These are phyloP conservation scores for Sedum album DNA, from an alignment of 164 flowering plant species.

Conservation along the genomic window DNA sequence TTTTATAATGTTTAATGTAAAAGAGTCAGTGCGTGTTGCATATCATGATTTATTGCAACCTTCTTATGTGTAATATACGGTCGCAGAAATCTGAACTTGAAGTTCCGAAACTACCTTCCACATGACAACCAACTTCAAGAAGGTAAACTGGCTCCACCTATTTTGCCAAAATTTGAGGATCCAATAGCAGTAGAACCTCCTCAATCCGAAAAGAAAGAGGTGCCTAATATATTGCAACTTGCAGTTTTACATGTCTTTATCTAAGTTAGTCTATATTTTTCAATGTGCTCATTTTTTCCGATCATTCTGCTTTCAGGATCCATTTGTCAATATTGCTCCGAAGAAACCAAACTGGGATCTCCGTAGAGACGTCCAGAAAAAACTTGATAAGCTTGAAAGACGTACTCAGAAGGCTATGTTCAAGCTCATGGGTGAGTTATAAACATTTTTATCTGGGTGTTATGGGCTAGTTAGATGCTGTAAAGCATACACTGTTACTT, in stretches of 20 bases:
- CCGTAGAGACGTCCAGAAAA: slow-evolving; percentile 84
- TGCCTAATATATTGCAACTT: slow-evolving; percentile 11
- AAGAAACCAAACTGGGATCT: slow-evolving; percentile 99
- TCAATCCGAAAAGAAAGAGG: slow-evolving; percentile 56
- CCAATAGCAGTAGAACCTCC: slow-evolving; percentile 52
- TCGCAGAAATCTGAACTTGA: slow-evolving; percentile 55
- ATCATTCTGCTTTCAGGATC: slow-evolving; percentile 49
- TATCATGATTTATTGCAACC: not conserved
- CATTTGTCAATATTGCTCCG: slow-evolving; percentile 90
- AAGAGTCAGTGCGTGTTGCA: not conserved
- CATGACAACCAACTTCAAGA: slow-evolving; percentile 93
- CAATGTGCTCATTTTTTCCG: not conserved
- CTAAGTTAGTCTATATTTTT: not conserved
- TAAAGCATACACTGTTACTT: not conserved
- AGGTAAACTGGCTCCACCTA: slow-evolving; percentile 80
- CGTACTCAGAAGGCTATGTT: slow-evolving; percentile 78
- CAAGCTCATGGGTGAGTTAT: slow-evolving; percentile 58
- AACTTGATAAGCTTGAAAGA: slow-evolving; percentile 84
- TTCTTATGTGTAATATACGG: not conserved
- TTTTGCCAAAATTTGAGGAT: slow-evolving; percentile 81
- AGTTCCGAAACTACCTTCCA: slow-evolving; percentile 94
- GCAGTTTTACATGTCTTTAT: not conserved
- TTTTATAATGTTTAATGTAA: not conserved
- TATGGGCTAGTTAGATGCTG: not conserved
- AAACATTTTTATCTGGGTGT: not conserved